A percentile compares a stretch with the other conserved stretches of the same genome.
These are phyloP conservation scores for Alnus glutinosa DNA, from an alignment of 306 rosid genomes.

Conservation along the genomic window DNA sequence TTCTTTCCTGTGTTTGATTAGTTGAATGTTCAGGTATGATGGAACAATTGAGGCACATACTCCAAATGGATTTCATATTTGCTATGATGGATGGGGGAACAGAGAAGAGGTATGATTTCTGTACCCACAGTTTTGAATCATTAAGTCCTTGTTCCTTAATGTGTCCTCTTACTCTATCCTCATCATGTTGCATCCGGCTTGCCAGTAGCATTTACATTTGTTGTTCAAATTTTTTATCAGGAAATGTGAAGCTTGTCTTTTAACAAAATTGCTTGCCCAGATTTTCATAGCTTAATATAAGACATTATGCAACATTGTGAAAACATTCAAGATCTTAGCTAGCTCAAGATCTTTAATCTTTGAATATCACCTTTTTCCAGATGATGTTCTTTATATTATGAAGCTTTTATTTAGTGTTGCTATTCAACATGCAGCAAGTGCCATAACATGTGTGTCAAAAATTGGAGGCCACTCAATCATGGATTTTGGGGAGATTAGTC, in stretches of 20 bases:
- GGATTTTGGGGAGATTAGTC: neutral
- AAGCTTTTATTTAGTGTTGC: neutral
- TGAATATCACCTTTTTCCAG: neutral
- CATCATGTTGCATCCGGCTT: neutral
- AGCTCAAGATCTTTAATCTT: neutral
- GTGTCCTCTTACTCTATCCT: slow-evolving; percentile 10
- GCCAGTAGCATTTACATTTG: neutral
- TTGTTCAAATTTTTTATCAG: slow-evolving; percentile 1
- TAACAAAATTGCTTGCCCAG: neutral
- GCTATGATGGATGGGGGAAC: slow-evolving; percentile 88
- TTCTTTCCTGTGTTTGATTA: slow-evolving; percentile 35
- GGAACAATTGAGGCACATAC: slow-evolving; percentile 79
- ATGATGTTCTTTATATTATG: neutral
- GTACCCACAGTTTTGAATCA: neutral
- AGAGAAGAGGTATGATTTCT: slow-evolving; percentile 81
- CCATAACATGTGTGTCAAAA: neutral
- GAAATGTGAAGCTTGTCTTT: neutral
- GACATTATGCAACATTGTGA: neutral
- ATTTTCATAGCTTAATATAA: neutral
- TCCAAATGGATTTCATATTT: slow-evolving; percentile 74
- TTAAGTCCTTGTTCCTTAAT: neutral
- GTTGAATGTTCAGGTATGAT: slow-evolving; percentile 74
- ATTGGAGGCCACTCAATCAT: neutral
- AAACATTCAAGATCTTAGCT: neutral
- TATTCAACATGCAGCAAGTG: neutral